Conservation (phyloP, 441 rosid genomes). For the Adansonia madagascariensis region DNA sequence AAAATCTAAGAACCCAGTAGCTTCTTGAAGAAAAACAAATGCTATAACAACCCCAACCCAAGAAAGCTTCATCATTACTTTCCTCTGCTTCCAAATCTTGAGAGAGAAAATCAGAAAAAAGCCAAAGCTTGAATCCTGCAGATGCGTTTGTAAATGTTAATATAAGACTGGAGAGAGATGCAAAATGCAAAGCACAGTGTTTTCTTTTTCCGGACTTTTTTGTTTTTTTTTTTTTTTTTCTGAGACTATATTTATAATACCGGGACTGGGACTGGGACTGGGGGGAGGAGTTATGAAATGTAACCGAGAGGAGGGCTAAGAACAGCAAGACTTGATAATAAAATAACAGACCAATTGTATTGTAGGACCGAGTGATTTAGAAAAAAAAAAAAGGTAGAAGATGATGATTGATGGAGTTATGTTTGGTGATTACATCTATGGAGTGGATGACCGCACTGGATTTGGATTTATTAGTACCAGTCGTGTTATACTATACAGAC, state of each 20-base stretch:
- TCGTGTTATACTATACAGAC: not conserved
- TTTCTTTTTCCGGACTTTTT: slow-evolving; percentile 37
- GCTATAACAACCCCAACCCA: slow-evolving; percentile 40
- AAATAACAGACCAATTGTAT: too few species aligned
- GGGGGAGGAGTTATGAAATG: slow-evolving; percentile 9
- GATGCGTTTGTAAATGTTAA: slow-evolving; percentile 1
- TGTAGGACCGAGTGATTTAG: not conserved
- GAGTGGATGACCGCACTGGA: not conserved
- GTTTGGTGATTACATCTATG: not conserved
- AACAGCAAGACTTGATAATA: not conserved
- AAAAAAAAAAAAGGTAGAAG: not conserved
- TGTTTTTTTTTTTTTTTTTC: too few species aligned
- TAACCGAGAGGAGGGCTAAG: slow-evolving; percentile 24
- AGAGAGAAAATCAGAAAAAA: not conserved
- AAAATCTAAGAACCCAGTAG: slow-evolving; percentile 47
- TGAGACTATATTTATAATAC: too few species aligned
- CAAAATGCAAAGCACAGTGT: not conserved
- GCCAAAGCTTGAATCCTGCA: slow-evolving; percentile 25
- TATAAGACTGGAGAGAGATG: not conserved
- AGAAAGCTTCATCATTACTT: slow-evolving; percentile 39
- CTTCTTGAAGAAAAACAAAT: slow-evolving; percentile 31
- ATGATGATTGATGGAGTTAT: not conserved
- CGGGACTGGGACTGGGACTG: not conserved
- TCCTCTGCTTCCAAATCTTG: slow-evolving; percentile 31
- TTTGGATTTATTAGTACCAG: not conserved